These are phyloP conservation scores for Neurospora tetraspora DNA, from an alignment of 495 filamentous ascomycete species.

Conservation along the genomic window DNA sequence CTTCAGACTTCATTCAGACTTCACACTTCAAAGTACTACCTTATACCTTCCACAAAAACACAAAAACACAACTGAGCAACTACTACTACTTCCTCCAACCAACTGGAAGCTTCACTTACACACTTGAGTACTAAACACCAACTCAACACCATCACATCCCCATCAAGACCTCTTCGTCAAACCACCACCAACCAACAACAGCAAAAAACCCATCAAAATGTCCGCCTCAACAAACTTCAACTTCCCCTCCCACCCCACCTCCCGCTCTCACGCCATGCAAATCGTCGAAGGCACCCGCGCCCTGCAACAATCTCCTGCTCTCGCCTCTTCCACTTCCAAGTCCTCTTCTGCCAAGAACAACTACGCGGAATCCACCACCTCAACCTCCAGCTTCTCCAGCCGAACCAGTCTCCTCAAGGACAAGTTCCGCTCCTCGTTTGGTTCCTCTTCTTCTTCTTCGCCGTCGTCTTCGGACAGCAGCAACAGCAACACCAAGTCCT, in stretches of 20 bases:
- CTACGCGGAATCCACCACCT: constrained; percentile 6
- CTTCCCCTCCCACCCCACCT: not conserved
- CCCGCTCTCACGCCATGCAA: not conserved
- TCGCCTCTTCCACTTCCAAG: not conserved
- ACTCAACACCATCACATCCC: not conserved
- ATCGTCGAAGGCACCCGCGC: not conserved
- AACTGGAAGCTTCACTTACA: not conserved
- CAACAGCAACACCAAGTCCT: not conserved
- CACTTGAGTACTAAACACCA: not conserved
- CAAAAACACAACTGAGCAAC: not conserved
- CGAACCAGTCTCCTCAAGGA: constrained; percentile 13
- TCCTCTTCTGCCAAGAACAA: not conserved
- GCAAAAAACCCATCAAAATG: not conserved
- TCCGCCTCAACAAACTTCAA: not conserved
- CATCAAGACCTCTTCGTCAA: not conserved
- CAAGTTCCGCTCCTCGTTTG: constrained; percentile 1
- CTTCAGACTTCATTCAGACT: not conserved
- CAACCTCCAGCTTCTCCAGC: constrained; percentile 11
- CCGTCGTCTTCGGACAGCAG: not conserved
- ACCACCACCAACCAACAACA: not conserved
- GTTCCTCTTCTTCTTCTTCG: not conserved
- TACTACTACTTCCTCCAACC: not conserved
- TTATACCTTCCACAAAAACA: not conserved
- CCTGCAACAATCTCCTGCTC: not conserved
- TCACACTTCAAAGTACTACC: not conserved